A percentile compares a stretch with the other conserved stretches of the same genome.
Conservation (phyloP, 768 basidiomycete genomes). For the Leccinum variicolor region DNA sequence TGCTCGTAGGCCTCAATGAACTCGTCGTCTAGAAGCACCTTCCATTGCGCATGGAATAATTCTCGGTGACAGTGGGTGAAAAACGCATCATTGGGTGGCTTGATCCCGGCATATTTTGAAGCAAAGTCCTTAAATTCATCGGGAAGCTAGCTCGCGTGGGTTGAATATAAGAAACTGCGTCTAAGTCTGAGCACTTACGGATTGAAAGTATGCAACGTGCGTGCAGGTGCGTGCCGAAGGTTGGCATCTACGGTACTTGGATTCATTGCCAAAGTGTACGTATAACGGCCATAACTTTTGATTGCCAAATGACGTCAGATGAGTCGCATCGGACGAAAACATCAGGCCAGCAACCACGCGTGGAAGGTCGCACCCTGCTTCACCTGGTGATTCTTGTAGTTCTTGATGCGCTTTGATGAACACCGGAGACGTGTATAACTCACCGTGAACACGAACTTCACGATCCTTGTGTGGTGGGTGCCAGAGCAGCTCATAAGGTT, state of each 20-base stretch:
- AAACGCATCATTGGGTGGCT: neutral
- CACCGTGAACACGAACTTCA: neutral
- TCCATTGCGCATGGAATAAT: neutral
- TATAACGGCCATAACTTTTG: neutral
- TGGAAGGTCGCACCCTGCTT: neutral
- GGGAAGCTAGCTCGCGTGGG: neutral
- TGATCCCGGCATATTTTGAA: neutral
- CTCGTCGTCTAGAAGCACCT: neutral
- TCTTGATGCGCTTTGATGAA: neutral
- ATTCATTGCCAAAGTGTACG: neutral
- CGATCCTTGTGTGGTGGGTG: neutral
- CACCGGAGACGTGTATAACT: neutral
- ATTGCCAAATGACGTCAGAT: neutral
- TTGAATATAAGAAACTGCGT: neutral
- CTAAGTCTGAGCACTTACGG: neutral
- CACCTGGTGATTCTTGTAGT: neutral
- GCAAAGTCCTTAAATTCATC: neutral
- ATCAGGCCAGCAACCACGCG: neutral
- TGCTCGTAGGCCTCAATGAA: neutral
- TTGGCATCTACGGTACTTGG: neutral
- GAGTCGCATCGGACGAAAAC: neutral
- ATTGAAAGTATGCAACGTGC: neutral
- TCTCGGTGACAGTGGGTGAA: neutral
- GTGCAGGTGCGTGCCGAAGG: neutral
- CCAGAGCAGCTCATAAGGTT: neutral